These are phyloP conservation scores for Mycena olivaceomarginata DNA, from an alignment of 768 basidiomycete species.

Conservation along the genomic window DNA sequence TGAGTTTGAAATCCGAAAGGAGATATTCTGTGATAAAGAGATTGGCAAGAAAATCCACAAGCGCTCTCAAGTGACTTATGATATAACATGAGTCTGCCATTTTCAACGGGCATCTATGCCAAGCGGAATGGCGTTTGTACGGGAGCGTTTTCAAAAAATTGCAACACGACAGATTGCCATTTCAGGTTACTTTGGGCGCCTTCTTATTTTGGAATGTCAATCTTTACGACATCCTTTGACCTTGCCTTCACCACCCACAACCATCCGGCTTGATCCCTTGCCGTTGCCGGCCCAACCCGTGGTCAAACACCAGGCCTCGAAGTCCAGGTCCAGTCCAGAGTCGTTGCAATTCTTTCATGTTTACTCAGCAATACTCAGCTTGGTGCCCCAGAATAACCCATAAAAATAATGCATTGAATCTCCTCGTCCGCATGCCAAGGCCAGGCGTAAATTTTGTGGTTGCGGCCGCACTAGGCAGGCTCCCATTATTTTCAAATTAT, in stretches of 20 bases:
- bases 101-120: neutral
- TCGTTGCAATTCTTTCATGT: neutral
- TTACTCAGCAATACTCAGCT: too few species aligned
- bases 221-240: neutral
- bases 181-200: slow-evolving; percentile 3
- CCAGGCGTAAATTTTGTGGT: slow-evolving; percentile 68
- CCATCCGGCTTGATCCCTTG: slow-evolving; percentile 28
- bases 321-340: neutral
- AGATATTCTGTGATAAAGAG: neutral
- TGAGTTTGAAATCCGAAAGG: slow-evolving; percentile 32
- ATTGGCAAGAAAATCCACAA: neutral
- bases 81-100: neutral
- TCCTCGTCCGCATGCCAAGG: slow-evolving; percentile 24
- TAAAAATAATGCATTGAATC: neutral
- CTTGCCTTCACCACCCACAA: neutral
- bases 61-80: neutral
- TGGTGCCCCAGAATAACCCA: too few species aligned
- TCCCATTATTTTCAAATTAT: neutral
- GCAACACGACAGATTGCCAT: neutral
- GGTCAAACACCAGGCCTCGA: neutral
- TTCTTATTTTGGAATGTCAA: neutral
- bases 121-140: neutral
- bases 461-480: slow-evolving; percentile 74
- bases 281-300: neutral
- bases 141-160: neutral